Conservation (phyloP, 202 grass and related monocot species). For the Dendrocalamus latiflorus region DNA sequence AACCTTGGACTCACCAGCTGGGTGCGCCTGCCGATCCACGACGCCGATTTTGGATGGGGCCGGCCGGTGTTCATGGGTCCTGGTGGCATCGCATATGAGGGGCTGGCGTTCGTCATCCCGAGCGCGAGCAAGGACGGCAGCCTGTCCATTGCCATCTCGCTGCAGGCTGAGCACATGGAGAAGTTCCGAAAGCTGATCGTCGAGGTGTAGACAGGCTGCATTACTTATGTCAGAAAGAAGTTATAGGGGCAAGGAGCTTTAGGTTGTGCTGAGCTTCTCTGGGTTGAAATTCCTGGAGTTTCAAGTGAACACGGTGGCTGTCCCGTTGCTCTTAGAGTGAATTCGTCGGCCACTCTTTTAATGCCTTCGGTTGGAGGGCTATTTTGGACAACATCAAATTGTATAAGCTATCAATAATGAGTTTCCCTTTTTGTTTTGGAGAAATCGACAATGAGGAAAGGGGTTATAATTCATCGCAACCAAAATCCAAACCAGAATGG, state of each 20-base stretch:
- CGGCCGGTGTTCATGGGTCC: no score
- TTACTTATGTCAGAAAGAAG: not conserved
- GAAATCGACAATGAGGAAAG: not conserved
- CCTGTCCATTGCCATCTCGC: slow-evolving; percentile 63
- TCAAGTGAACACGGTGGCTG: not conserved
- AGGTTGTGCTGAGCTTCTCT: slow-evolving; percentile 16
- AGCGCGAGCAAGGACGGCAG: slow-evolving; percentile 51
- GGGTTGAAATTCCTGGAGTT: not conserved
- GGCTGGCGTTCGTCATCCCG: slow-evolving; percentile 65
- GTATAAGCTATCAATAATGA: not conserved
- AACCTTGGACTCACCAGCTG: slow-evolving; percentile 84
- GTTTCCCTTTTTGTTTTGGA: not conserved
- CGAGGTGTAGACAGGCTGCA: slow-evolving; percentile 17
- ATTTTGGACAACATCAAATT: slow-evolving; percentile 11
- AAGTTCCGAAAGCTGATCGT: slow-evolving; percentile 69
- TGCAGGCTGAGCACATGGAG: slow-evolving; percentile 83
- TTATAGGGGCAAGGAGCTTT: slow-evolving; percentile 2
- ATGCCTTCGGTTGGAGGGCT: not conserved
- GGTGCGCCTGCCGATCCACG: no score
- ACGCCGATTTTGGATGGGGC: no score
- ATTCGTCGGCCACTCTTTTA: not conserved
- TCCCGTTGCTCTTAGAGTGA: not conserved
- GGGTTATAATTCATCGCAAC: no score
- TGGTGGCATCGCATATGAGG: no score
- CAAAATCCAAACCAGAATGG: no score